Evolutionary conservation across 768 basidiomycete species (phyloP), one percentile per base, ranked within the genome.

Genomic region (Boletus rex-veris): DNA sequence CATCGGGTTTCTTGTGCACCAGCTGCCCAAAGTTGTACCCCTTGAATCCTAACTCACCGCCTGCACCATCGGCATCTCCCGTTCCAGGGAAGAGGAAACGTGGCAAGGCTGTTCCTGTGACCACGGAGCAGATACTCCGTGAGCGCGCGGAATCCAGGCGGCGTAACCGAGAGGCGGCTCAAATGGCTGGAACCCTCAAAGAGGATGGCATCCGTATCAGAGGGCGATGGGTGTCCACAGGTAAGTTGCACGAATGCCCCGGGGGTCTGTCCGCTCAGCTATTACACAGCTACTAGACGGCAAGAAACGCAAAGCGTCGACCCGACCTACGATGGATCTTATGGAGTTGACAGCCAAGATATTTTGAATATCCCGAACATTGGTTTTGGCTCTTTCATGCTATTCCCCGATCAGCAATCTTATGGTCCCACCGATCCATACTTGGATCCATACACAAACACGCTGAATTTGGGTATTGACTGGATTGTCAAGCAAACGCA

Each of bases 351-450:
- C 64, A 81, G 78, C 51, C 80, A 84, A 59, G 86, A 87, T 55
- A 83, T 88, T 47, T 55, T 76, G 50, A 80, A 68, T 48, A 82
- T 83, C 52, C 80, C 81, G 0, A 38, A 77, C 11, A 80, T 88
- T 55, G 79, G 76, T 7, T 85, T 84, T 58, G 71, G 75, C 31
- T 74, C 81, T 16, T 85, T 85, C 75, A 83, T 80, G 53, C 58
- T 86, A 24, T 86, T 87, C 77, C 85, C 86, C 18, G 84, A 88
- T 61, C 86, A 88, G 64, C 76, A 80, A 55, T 64, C 68, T 36
- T 86, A 85, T 58, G 78, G 71, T 30, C 53, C 74, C 21, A 60
- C 66, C 26, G 81, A 84, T 63, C 77, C 80, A 15, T 75, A 71
- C 54, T 65, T 81, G 47, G 68, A 79, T 40, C 58, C 77, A 10